Base-by-base conservation (phyloP, 2,329 filamentous ascomycete species). In the Rhynchosporium graminicola region DNA sequence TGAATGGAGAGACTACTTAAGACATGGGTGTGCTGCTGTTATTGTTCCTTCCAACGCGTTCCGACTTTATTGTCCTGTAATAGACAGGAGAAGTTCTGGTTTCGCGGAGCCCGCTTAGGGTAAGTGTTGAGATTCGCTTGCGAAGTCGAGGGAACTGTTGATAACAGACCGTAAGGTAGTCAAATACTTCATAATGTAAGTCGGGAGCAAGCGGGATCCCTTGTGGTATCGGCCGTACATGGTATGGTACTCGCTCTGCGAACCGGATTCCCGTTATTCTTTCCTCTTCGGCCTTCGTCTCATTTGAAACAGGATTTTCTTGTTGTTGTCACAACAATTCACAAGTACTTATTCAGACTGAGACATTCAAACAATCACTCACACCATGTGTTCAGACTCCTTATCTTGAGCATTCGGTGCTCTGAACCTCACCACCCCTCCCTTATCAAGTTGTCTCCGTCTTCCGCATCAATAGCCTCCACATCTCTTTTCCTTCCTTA, bases 121-220 rank as follows among this genome's bases (percentile, higher is more conserved):
- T 20, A 20, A 20, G 20, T 55, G 28, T 55, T 55, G 48, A 51
- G 29, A 36, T 36, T 52, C 50, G n/a, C 15, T 52, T 26, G 36
- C 6, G 20, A 20, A 20, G 20, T 20, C 20, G 20, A 20, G 20
- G 20, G 20, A 20, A 20, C 20, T 20, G 20, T 20, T 20, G 20
- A 20, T 20, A 20, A 20, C 20, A 20, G 20, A 20, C 20, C 20
- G 20, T 20, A 20, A 20, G 20, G 20, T 20, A 20, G 20, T 20
- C 20, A 20, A 20, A 20, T 20, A 20, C 20, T 20, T 50, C 36
- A 15, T 50, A 28, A 26, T 38, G 42, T n/a, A 43, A 20, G 46
- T 26, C 15, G 13, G 50, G 38, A 52, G 50, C 50, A 33, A 52
- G 50, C 4, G 20, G 31, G 4, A 38, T 20, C 20, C 20, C 20